Evolutionary conservation across 1,139 yeast species (phyloP), one percentile per base, ranked within the genome.

Genomic region (Waltiozyma sp.): DNA sequence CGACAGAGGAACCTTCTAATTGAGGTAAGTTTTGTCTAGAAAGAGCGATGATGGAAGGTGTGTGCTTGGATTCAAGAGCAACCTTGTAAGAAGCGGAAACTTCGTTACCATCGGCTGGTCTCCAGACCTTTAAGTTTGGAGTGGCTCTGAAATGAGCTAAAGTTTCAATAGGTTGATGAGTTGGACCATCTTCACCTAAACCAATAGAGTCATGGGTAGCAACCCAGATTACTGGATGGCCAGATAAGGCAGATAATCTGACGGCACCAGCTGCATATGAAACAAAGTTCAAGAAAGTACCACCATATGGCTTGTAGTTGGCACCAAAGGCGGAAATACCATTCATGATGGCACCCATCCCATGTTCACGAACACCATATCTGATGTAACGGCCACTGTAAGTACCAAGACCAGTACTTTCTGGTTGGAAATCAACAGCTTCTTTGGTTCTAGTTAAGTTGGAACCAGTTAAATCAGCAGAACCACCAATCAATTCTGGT

Each of bases 81-180:
- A 73, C 72, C 69, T 75, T 70, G 80, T 91, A 91, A 53, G 98
- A 96, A 61, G 97, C 99, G 55, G 96, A 85, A 54, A 85, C 82
- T 74, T 91, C 99, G 68, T 91, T 91, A 73, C 99, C 99, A 66
- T 93, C 98, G 63, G 98, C 98, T 58, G 98, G 98, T 78, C 99
- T 87, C 97, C 97, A 91, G 49, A 91, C 97, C 65, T 82, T 77
- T 59, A 80, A 62, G 76, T 93, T 93, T 72, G 99, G 99, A 59
- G 77, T 65, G 55, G 98, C 96, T 77, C 99, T 87, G 70, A 93
- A 80, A 70, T 91, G 98, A 49, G 97, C 95, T 65, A 91, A 73
- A 50, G 98, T 91, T 77, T 91, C 99, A 60, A 91, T 87, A 68
- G 99, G 99, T 75, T 91, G 98, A 71, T 91, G 98, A 64, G 98